Base-by-base conservation (phyloP, 2,329 filamentous ascomycete genomes). In the Colletotrichum trifolii region DNA sequence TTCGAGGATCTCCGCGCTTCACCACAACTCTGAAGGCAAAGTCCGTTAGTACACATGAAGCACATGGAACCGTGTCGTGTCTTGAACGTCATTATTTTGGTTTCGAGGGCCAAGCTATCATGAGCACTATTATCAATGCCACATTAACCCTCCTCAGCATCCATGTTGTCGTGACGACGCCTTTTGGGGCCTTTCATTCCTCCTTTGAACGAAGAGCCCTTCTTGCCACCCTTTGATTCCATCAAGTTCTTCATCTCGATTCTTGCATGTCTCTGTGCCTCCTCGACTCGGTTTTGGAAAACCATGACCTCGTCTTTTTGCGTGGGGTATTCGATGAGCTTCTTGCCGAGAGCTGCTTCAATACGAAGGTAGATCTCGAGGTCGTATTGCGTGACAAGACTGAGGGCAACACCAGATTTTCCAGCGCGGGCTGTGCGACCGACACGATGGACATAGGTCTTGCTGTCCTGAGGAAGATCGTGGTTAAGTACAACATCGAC, bases 401-500 rank as follows among this genome's bases (percentile, higher is more conserved):
- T 92, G 50, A 97, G 85, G 8, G 94, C 93, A 47, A 92, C 87
- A 54, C 94, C 94, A 2, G 89, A 90, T 75, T 94, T 94, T 36
- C 94, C 94, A 0, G 94, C 94, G 77, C 94, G 88, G 0, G 94
- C 94, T 1, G 94, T 97, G 70, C 94, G 90, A 17, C 94, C 94
- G 1, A 97, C 93, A 56, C 94, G 87, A 77, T 97, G 94, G 38
- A 97, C 91, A 72, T 97, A 97, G 0, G 94, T 97, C 78, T 97
- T 96, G 71, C 88, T 92, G 77, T 96, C 93, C 35, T 89, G 86
- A 0, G 94, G 93, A 2, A 97, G 79, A 72, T 97, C 94, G 69
- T 90, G 92, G 78, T 97, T 97, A 69, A 97, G 77, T 2, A 97
- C 92, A 0, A 95, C 81, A 69, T 97, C 93, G 11, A 97, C 94